These are phyloP conservation scores for Graphium sp. DNA, from an alignment of 2,329 filamentous ascomycete species.

Conservation along the genomic window DNA sequence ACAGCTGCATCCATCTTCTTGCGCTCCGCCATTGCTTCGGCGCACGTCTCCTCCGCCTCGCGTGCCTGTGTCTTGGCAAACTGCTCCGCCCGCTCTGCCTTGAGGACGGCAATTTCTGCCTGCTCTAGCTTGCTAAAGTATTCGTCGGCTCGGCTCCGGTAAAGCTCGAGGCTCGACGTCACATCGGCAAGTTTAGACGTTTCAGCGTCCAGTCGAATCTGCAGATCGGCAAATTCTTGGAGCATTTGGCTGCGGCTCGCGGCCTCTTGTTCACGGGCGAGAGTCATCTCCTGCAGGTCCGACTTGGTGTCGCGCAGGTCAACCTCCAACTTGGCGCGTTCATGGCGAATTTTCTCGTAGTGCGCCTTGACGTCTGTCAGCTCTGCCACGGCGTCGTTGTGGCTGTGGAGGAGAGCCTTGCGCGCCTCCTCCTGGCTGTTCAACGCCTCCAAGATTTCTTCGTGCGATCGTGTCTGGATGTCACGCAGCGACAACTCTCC, in stretches of 20 bases:
- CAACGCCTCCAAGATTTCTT: conserved; percentile 83
- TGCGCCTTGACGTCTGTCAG: conserved; percentile 73
- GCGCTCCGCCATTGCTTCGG: conserved; percentile 78
- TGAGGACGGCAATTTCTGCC: conserved; percentile 87
- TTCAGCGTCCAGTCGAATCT: conserved; percentile 84
- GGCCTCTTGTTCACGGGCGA: conserved; percentile 71
- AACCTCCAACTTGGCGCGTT: conserved; percentile 63
- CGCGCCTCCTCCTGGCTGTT: conserved; percentile 87
- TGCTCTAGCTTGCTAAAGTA: conserved; percentile 97
- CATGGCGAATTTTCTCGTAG: conserved; percentile 73
- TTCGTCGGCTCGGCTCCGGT: conserved; percentile 84
- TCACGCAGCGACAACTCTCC: conserved; percentile 82
- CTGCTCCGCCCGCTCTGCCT: conserved; percentile 79
- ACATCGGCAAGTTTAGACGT: conserved; percentile 73
- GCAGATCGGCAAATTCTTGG: conserved; percentile 83
- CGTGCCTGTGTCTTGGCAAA: conserved; percentile 81
- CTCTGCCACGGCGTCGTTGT: conserved; percentile 74
- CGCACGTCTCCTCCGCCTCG: conserved; percentile 83
- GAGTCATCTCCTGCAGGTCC: conserved; percentile 65
- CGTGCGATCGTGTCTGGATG: conserved; percentile 82
- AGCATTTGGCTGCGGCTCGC: conserved; percentile 78
- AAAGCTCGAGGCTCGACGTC: conserved; percentile 66
- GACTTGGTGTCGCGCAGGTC: conserved; percentile 72
- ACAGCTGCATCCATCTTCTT: conserved; percentile 77
- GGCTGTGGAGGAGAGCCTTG: conserved; percentile 61